Evolutionary conservation across 2,329 filamentous ascomycete genomes (phyloP), one percentile per base, ranked within the genome.

Genomic region (Fusarium xylarioides): DNA sequence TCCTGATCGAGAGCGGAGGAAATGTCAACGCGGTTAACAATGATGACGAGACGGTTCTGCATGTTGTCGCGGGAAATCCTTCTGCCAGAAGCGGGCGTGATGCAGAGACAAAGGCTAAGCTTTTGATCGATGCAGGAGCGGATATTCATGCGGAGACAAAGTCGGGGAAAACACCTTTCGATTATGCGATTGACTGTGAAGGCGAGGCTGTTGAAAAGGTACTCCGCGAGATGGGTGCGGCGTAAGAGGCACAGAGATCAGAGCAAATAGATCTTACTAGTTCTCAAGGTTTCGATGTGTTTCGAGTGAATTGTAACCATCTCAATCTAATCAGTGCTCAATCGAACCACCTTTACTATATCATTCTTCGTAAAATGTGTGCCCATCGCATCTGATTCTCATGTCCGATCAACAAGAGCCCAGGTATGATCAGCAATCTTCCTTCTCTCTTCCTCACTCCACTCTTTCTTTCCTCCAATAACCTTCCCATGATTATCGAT

Each of bases 371-470:
- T 32, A 12, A 32, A 18, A 4, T 7, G 11, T 12, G 23, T 10
- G 12, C 12, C 8, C 16, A 4, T 21, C 7, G 12, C 11, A 19
- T 11, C 5, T 14, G 12, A 26, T 2, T 11, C 21, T 56, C 30
- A 50, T 19, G 8, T 6, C 7, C 23, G 8, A 34, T 42, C 49
- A 2, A 61, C 26, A 23, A 19, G 19, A 11, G 26, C 64, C 80
- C 80, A 82, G 0, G 80, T 82, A 37, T 82, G 80, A 5, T 78
- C 75, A 5, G 64, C 73, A 4, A 82, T 66, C 67, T 74, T 79
- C 2, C 68, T 61, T 11, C 71, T 64, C 63, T 82, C 70, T 14
- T 79, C 80, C 7, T 78, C 69, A 3, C 14, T 77, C 77, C 78
- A 82, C 7, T 70, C 37, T 2, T 68, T 53, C 65, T 81, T 82